A percentile compares a stretch with the other conserved stretches of the same genome.
Conservation (phyloP, 2,329 filamentous ascomycete species). For the Aspergillus clavatus region DNA sequence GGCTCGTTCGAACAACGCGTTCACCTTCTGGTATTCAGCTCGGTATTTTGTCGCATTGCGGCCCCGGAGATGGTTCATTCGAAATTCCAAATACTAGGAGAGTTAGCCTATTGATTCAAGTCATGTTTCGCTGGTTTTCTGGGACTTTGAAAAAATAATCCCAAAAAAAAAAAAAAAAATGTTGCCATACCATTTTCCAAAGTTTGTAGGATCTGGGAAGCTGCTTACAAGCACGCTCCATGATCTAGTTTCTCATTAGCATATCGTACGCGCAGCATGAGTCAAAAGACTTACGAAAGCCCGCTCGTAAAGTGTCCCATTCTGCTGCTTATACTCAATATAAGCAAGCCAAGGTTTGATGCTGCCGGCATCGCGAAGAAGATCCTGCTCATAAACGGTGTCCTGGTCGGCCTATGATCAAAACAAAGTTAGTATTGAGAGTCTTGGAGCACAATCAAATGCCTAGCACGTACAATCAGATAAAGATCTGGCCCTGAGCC, state of each 20-base stretch:
- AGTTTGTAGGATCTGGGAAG: conserved; percentile 95
- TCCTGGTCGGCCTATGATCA: conserved; percentile 71
- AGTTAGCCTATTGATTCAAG: conserved; percentile 15
- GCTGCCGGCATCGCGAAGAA: conserved; percentile 76
- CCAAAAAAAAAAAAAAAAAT: conserved; percentile 6
- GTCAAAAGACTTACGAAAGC: conserved; percentile 54
- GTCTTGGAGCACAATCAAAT: conserved; percentile 16
- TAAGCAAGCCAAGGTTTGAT: conserved; percentile 95
- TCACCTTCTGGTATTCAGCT: conserved; percentile 86
- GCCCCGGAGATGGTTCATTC: conserved; percentile 72
- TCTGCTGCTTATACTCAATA: conserved; percentile 81
- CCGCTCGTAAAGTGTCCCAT: conserved; percentile 81
- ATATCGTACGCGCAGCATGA: background rate
- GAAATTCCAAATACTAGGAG: conserved; percentile 73
- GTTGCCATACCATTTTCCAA: conserved; percentile 74
- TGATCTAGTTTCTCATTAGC: conserved; percentile 45
- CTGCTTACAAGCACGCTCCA: conserved; percentile 86
- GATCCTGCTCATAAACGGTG: conserved; percentile 92
- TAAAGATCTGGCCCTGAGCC: conserved; percentile 42
- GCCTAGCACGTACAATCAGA: conserved; percentile 38
- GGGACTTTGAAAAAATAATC: conserved; percentile 3
- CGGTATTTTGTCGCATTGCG: conserved; percentile 77
- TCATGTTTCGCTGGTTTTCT: conserved; percentile 12
- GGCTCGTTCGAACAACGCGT: conserved; percentile 87
- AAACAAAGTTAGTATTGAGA: conserved; percentile 29